phyloP scores from a whole-genome alignment of 176 grass and related monocot species.

The Bromus sterilis region DNA sequence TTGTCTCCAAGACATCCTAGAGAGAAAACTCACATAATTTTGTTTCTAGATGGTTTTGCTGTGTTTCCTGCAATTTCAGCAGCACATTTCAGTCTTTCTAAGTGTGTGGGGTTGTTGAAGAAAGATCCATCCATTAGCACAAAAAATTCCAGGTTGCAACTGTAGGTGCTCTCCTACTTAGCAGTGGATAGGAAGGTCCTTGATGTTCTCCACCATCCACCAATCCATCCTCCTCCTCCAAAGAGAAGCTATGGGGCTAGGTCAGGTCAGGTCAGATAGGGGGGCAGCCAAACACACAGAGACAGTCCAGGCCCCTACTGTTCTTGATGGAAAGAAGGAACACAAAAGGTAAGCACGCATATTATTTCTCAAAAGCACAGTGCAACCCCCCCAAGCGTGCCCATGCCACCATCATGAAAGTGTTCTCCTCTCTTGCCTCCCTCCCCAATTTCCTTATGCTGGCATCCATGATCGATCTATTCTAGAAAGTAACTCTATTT shows the following conservation, averaged over 20 bases:
- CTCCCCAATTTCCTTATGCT: neutral
- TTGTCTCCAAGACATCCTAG: neutral
- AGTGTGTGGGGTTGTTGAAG: neutral
- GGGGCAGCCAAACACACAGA: neutral
- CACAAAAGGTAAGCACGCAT: neutral
- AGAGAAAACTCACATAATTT: neutral
- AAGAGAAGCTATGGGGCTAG: conserved; percentile 9
- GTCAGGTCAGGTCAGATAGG: neutral
- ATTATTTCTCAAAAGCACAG: conserved; percentile 13
- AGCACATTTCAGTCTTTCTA: no score
- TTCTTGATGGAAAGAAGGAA: neutral
- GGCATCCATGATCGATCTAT: neutral
- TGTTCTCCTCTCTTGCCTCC: neutral
- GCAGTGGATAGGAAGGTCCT: neutral
- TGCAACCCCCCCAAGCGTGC: neutral
- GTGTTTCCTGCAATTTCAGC: neutral
- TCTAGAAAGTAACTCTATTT: neutral
- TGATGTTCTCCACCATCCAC: conserved; percentile 8
- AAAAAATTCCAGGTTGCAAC: neutral
- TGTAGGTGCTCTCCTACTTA: neutral
- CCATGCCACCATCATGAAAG: conserved; percentile 10
- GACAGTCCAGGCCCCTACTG: neutral
- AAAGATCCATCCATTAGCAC: neutral
- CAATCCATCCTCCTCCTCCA: conserved; percentile 20
- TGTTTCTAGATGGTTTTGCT: neutral